Conservation (phyloP, 106 monocot species). For the Allium sativum region DNA sequence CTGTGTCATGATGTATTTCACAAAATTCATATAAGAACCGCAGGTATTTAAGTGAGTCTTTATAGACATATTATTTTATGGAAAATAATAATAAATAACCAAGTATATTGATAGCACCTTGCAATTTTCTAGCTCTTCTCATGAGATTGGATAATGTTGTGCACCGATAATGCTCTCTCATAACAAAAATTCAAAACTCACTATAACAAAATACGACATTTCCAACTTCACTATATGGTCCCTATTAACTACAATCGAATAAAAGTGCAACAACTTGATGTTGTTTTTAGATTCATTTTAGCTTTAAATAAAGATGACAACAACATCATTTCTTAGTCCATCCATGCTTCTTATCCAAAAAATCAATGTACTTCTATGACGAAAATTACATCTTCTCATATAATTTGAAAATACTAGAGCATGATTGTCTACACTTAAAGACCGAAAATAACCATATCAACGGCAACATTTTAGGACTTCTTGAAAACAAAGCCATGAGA, state of each 20-base stretch:
- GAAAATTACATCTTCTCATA: too few relatives aligned
- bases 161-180: slow-evolving; percentile 23
- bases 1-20: slow-evolving; percentile 19
- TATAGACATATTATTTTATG: slow-evolving; percentile 26
- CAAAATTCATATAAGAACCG: slow-evolving; percentile 31
- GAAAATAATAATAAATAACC: too few relatives aligned
- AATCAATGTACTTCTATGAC: too few relatives aligned
- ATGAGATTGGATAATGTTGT: slow-evolving; percentile 32
- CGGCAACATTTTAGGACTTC: too few relatives aligned
- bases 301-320: slow-evolving; percentile 17
- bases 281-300: slow-evolving; percentile 9
- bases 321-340: slow-evolving; percentile 19
- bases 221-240: slow-evolving; percentile 19
- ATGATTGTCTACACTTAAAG: too few relatives aligned
- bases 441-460: too few relatives aligned
- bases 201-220: slow-evolving; percentile 19
- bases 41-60: slow-evolving; percentile 23
- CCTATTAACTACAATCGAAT: slow-evolving; percentile 29
- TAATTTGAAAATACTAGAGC: too few relatives aligned
- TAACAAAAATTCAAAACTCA: slow-evolving; percentile 17
- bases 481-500: too few relatives aligned
- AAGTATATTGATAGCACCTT: slow-evolving; percentile 16
- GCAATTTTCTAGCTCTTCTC: slow-evolving; percentile 24
- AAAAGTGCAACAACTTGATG: slow-evolving; percentile 27
- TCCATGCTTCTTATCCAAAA: too few relatives aligned